A percentile compares a stretch with the other conserved stretches of the same genome.
Evolutionary conservation across 768 basidiomycete genomes (phyloP).

Genomic region (Coprinopsis cinerea): DNA sequence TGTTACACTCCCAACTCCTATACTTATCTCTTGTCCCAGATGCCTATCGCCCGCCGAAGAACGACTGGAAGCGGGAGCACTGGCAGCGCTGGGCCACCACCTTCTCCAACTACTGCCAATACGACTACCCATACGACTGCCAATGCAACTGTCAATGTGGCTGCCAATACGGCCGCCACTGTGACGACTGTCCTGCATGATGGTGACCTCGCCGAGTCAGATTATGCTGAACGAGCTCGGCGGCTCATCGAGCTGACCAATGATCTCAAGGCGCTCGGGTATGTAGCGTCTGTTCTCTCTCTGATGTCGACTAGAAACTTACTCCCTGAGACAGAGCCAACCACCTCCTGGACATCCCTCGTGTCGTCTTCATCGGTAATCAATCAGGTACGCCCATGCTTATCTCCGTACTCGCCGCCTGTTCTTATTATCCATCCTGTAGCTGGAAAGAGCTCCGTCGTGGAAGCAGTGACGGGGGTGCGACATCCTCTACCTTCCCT

Average conservation of each 20-base stretch:
- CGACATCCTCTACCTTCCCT: conserved; percentile 11
- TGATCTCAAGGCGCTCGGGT: conserved; percentile 7
- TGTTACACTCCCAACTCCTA: too few species aligned
- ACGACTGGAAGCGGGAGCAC: too few species aligned
- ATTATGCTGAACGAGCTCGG: conserved; percentile 5
- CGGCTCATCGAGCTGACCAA: conserved; percentile 8
- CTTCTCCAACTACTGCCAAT: too few species aligned
- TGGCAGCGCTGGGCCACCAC: too few species aligned
- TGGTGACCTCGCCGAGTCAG: not conserved
- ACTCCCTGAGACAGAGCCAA: not conserved
- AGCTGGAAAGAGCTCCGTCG: conserved; percentile 58
- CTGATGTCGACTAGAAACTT: not conserved
- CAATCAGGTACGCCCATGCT: conserved; percentile 40
- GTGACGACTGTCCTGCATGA: too few species aligned
- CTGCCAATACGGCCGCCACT: too few species aligned
- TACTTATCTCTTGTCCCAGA: too few species aligned
- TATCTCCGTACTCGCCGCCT: not conserved
- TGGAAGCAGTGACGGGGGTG: conserved; percentile 54
- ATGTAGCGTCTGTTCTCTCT: not conserved
- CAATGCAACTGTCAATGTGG: too few species aligned
- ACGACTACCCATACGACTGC: too few species aligned
- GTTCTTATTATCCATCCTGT: not conserved
- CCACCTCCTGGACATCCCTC: conserved; percentile 39
- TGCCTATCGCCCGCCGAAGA: too few species aligned
- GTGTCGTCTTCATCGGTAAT: conserved; percentile 49